These are phyloP conservation scores for Hygrophila difformis DNA, from an alignment of 257 asterid genomes.

Conservation along the genomic window DNA sequence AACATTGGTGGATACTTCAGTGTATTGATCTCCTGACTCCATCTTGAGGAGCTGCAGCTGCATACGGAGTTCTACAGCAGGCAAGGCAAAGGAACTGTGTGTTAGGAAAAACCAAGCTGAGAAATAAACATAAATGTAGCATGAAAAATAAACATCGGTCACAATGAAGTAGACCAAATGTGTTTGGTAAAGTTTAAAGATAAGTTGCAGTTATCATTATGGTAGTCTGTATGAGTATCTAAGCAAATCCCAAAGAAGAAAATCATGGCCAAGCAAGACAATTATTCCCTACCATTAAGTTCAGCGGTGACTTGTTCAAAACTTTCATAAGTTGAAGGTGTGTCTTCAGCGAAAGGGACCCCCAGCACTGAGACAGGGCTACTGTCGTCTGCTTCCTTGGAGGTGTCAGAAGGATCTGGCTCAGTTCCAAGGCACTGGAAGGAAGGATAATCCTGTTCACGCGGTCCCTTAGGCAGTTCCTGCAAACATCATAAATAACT, in stretches of 20 bases:
- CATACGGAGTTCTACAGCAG: constrained; percentile 54
- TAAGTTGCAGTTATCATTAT: too few species aligned
- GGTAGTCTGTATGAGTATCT: too few species aligned
- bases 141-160: too few species aligned
- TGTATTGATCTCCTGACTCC: constrained; percentile 50
- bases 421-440: constrained; percentile 27
- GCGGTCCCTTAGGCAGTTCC: constrained; percentile 30
- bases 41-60: constrained; percentile 78
- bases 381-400: constrained; percentile 56
- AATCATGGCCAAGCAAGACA: too few species aligned
- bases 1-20: constrained; percentile 21
- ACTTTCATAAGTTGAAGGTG: constrained; percentile 40
- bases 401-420: constrained; percentile 49
- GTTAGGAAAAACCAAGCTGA: background rate
- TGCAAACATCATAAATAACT: constrained; percentile 22
- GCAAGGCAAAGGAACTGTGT: constrained; percentile 6
- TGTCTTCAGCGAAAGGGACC: constrained; percentile 37
- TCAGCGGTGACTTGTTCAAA: constrained; percentile 49
- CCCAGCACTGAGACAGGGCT: constrained; percentile 65
- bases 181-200: too few species aligned
- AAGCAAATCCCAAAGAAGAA: too few species aligned
- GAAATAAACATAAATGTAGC: too few species aligned
- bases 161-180: too few species aligned
- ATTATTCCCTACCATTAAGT: constrained; percentile 46
- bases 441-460: constrained; percentile 22